Evolutionary conservation across 2,329 filamentous ascomycete species (phyloP).

Genomic region (Botryotinia globosa): DNA sequence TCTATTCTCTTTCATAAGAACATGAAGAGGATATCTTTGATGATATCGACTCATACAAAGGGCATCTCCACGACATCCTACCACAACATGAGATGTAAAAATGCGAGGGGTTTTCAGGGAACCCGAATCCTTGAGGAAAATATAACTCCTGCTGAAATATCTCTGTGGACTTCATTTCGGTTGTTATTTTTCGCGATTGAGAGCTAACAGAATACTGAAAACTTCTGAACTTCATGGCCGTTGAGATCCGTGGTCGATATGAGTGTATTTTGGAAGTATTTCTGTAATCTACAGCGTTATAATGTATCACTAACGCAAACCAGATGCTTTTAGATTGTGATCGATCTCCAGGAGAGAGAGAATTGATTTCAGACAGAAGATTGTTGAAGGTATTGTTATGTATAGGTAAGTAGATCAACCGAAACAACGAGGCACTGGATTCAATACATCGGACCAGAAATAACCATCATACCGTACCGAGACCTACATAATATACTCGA

Average conservation of each 20-base stretch:
- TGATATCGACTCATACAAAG: not conserved
- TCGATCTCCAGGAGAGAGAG: too few relatives aligned
- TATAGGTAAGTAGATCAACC: too few relatives aligned
- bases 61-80: not conserved
- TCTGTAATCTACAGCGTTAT: not conserved
- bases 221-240: too few relatives aligned
- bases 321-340: not conserved
- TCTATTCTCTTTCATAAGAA: not conserved
- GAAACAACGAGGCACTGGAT: not conserved
- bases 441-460: not conserved
- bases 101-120: not conserved
- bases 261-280: not conserved
- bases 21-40: not conserved
- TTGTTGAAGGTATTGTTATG: too few relatives aligned
- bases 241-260: accelerated
- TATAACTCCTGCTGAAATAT: not conserved
- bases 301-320: not conserved
- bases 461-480: not conserved
- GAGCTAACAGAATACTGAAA: not conserved
- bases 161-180: too few relatives aligned
- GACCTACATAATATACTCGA: not conserved
- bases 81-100: not conserved
- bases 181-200: not conserved
- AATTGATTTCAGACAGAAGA: too few relatives aligned
- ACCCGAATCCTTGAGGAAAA: not conserved